phyloP scores from a whole-genome alignment of 1,139 yeast species.

The Taphrina confusa region DNA sequence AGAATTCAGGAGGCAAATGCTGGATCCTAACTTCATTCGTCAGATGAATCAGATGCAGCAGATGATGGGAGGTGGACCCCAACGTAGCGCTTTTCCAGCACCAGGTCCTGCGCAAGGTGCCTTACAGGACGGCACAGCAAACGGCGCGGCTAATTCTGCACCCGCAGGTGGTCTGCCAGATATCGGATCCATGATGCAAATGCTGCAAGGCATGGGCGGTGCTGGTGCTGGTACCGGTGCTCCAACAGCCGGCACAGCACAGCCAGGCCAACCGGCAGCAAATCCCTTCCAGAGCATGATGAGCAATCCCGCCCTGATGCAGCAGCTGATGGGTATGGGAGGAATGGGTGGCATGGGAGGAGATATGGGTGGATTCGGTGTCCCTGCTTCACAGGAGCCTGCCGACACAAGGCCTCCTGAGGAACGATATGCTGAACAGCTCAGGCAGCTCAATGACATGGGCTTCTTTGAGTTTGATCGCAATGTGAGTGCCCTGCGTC shows the following conservation, averaged over 20 bases:
- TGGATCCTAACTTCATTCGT: constrained; percentile 59
- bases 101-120: constrained; percentile 35
- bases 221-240: constrained; percentile 37
- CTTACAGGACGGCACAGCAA: constrained; percentile 56
- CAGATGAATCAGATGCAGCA: constrained; percentile 75
- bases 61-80: constrained; percentile 50
- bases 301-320: constrained; percentile 55
- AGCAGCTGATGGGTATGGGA: constrained; percentile 77
- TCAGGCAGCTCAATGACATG: constrained; percentile 92
- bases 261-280: not conserved
- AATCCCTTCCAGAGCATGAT: constrained; percentile 66
- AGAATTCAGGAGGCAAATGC: constrained; percentile 71
- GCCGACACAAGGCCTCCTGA: constrained; percentile 90
- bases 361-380: constrained; percentile 42
- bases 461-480: constrained; percentile 93
- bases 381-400: constrained; percentile 45
- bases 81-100: constrained; percentile 40
- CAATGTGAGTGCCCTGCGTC: constrained; percentile 84
- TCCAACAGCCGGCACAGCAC: not conserved
- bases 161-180: constrained; percentile 34
- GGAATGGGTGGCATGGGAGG: constrained; percentile 49
- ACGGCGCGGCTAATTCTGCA: constrained; percentile 46
- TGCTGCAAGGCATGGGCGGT: constrained; percentile 39
- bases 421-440: constrained; percentile 85
- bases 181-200: constrained; percentile 39